Base-by-base conservation (phyloP, 371 early-diverging fungal species). In the Saksenaea oblongispora region DNA sequence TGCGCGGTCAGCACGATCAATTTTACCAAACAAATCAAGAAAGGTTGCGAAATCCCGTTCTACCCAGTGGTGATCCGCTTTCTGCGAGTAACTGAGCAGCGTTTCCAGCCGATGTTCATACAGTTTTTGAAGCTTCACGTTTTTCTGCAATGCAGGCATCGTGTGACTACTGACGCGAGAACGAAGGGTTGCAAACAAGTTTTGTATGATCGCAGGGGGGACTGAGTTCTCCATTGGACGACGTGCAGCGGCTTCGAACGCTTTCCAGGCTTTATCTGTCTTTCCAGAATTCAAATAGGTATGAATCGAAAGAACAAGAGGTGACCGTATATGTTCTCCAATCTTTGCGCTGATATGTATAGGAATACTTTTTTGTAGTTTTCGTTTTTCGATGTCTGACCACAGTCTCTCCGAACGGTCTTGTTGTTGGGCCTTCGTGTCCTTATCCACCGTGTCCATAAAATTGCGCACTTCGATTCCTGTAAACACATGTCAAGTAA, bases 21-120 rank as follows among this genome's bases (percentile, higher is more conserved):
- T 35, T 42, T 61, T 59, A 24, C 73, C 78, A 34, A 69, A 70
- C 1, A 73, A 5, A 24, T 78, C 71, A 22, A 78, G 56, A 11
- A 73, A 53, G 27, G 42, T 65, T 15, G 66, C 55, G n/a, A 72
- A 66, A 42, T 72, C 70, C 9, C 54, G 56, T 14, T 57, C 62
- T 47, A 64, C 64, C 71, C 70, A 73, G 9, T 39, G 27, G 1
- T 63, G 39, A 24, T 54, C 31, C 4, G 31, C 34, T 37, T 58
- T 55, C 51, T 61, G 65, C 0, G 69, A 63, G 36, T 70, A 54
- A 2, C 56, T 62, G 3, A 70, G 41, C 7, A 78, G 44, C 10
- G 34, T 42, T n/a, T 74, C 72, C 9, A 78, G 59, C 3, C 72
- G 64, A 10, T 58, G 37, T 13, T 56, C 41, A 26, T 71, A 76